Conservation (phyloP, 1,284 basidiomycete genomes). For the Ceratobasidium sp. region DNA sequence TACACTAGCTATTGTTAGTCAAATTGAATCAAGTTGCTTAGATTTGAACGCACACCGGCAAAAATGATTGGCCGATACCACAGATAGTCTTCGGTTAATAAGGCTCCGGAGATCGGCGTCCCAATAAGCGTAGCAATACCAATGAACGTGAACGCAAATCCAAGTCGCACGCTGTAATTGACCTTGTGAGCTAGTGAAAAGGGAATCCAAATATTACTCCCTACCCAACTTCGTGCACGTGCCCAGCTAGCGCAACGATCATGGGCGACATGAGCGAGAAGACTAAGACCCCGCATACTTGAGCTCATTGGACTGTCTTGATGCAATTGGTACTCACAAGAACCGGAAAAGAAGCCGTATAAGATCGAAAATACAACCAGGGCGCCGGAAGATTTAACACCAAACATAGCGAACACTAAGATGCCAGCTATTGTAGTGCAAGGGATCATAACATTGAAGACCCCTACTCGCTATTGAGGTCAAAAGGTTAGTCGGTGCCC, state of each 20-base stretch:
- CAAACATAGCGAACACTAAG: constrained; percentile 50
- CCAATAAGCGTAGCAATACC: constrained; percentile 38
- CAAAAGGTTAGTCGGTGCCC: background rate
- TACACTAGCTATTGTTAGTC: background rate
- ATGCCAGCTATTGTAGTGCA: constrained; percentile 34
- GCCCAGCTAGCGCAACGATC: constrained; percentile 18
- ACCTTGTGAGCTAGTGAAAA: background rate
- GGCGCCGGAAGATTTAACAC: constrained; percentile 44
- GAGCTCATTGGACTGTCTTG: no score
- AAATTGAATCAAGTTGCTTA: background rate
- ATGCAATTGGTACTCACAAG: constrained; percentile 15
- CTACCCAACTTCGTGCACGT: constrained; percentile 44
- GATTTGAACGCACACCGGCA: constrained; percentile 14
- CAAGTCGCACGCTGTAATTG: constrained; percentile 42
- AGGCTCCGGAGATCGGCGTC: constrained; percentile 40
- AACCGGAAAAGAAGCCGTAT: constrained; percentile 45
- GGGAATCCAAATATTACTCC: background rate
- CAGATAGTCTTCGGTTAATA: constrained; percentile 25
- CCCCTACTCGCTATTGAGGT: constrained; percentile 42
- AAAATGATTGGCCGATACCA: constrained; percentile 42
- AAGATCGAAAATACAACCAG: constrained; percentile 29
- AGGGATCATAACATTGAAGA: constrained; percentile 46
- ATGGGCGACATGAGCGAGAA: constrained; percentile 40
- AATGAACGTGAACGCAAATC: constrained; percentile 35
- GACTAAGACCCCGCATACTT: background rate